Evolutionary conservation across 768 basidiomycete species (phyloP), one percentile per base, ranked within the genome.

Genomic region (Agaricus subrufescens): DNA sequence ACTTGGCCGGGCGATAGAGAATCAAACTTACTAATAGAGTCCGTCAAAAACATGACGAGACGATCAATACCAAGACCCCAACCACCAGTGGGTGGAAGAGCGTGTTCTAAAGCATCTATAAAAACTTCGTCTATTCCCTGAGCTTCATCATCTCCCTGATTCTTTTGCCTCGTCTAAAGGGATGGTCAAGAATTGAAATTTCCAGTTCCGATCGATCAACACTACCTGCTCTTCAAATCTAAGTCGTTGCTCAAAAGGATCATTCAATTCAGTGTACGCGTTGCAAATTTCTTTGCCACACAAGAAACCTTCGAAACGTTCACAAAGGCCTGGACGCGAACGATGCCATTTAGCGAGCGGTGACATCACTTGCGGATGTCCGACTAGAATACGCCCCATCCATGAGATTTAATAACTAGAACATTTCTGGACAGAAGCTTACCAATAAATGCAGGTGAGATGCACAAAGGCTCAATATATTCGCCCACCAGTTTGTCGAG

Each of bases 401-500:
- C 62, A 54, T 30, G 2, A 58, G 4, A 10, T n/a, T 9, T 1
- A 5, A n/a, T n/a, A 25, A 26, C 14, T 34, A 8, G 8, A 34
- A 34, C 7, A 38, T 52, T n/a, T 58, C n/a, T 42, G 2, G n/a
- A 40, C 27, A 2, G 30, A 23, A 34, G 54, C 78, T 46, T 62
- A 88, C 90, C 86, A 62, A 99, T 98, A 80, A 99, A 99, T 4
- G 95, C 79, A 3, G 97, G 97, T 37, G 91, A 95, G 64, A 98
- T 84, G 73, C 97, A 99, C 54, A 98, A 86, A 30, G 89, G 91
- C 69, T 99, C 97, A 69, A 99, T 98, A 74, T 79, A 98, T 72
- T 98, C 96, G 46, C 97, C 96, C 56, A 98, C 96, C 60, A 99
- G 92, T 92, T 98, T 99, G 76, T 98, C 97, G 42, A 99, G 84